A percentile compares a stretch with the other conserved stretches of the same genome.
Evolutionary conservation across 2,329 filamentous ascomycete genomes (phyloP).

Genomic region (Neofusicoccum kwambonambiense): DNA sequence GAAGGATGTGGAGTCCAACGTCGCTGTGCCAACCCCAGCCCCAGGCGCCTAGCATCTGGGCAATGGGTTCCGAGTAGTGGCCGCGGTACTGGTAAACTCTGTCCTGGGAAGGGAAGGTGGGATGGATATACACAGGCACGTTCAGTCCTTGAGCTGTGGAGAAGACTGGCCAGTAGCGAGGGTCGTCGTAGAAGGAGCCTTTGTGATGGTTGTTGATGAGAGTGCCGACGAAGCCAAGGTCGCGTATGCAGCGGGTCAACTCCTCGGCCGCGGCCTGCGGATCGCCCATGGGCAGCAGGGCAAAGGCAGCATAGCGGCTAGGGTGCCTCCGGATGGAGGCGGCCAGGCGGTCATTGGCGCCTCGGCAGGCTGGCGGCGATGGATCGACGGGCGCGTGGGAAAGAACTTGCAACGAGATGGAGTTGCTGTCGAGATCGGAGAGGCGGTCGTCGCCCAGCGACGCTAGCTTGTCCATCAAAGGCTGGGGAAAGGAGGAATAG

Average conservation of each 20-base stretch:
- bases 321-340: conserved; percentile 20
- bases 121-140: conserved; percentile 37
- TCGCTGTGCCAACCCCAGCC: conserved; percentile 55
- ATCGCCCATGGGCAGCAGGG: conserved; percentile 35
- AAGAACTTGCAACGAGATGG: conserved; percentile 16
- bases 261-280: conserved; percentile 32
- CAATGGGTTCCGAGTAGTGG: conserved; percentile 32
- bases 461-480: conserved; percentile 11
- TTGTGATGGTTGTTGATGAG: conserved; percentile 47
- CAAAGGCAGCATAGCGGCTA: conserved; percentile 45
- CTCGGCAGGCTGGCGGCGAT: conserved; percentile 7
- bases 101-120: conserved; percentile 31
- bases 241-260: conserved; percentile 29
- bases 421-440: conserved; percentile 14
- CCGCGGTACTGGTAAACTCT: conserved; percentile 24
- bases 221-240: conserved; percentile 59
- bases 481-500: conserved; percentile 1
- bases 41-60: conserved; percentile 37
- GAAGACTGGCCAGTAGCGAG: conserved; percentile 34
- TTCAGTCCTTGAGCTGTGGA: conserved; percentile 30
- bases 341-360: conserved; percentile 17
- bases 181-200: conserved; percentile 32
- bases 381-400: conserved; percentile 17
- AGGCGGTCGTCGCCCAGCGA: conserved; percentile 17
- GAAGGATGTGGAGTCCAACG: conserved; percentile 46